Percentiles rank a stretch among this genome's conserved stretches.
Conservation (phyloP, 202 grass and related monocot species). For the Sporobolus alterniflorus region DNA sequence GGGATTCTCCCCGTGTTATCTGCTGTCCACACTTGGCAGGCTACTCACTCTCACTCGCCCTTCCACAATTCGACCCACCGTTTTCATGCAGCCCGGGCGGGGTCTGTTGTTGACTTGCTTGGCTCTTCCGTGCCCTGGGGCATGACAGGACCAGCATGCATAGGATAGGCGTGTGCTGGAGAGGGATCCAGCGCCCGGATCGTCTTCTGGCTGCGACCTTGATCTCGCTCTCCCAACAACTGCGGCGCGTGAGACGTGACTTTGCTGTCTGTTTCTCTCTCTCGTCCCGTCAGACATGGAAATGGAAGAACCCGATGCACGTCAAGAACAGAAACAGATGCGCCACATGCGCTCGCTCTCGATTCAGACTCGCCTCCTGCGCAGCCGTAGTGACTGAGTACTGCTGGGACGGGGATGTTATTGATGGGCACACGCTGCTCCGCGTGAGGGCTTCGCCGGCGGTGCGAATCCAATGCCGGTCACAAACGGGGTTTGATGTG, state of each 20-base stretch:
- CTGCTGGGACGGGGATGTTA: background rate
- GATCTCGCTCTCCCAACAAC: conserved; percentile 17
- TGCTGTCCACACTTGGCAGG: too few species aligned
- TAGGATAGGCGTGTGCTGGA: too few species aligned
- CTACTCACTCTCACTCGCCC: too few species aligned
- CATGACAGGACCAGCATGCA: too few species aligned
- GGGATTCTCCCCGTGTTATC: too few species aligned
- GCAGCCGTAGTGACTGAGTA: background rate
- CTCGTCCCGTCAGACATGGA: background rate
- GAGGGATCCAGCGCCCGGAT: conserved; percentile 35
- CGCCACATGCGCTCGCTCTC: background rate
- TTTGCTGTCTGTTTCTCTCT: background rate
- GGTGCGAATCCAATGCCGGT: background rate
- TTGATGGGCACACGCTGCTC: background rate
- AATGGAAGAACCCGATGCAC: conserved; percentile 34
- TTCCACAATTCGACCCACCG: too few species aligned
- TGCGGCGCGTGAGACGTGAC: conserved; percentile 3
- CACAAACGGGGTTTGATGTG: too few species aligned
- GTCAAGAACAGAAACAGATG: background rate
- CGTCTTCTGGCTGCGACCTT: conserved; percentile 11
- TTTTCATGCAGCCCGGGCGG: too few species aligned
- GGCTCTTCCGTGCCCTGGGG: too few species aligned
- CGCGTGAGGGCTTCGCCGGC: background rate
- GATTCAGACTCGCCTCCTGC: background rate
- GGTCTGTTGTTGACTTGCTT: too few species aligned